phyloP scores from a whole-genome alignment of 2,329 filamentous ascomycete genomes.

The Karstenula rhodostoma region DNA sequence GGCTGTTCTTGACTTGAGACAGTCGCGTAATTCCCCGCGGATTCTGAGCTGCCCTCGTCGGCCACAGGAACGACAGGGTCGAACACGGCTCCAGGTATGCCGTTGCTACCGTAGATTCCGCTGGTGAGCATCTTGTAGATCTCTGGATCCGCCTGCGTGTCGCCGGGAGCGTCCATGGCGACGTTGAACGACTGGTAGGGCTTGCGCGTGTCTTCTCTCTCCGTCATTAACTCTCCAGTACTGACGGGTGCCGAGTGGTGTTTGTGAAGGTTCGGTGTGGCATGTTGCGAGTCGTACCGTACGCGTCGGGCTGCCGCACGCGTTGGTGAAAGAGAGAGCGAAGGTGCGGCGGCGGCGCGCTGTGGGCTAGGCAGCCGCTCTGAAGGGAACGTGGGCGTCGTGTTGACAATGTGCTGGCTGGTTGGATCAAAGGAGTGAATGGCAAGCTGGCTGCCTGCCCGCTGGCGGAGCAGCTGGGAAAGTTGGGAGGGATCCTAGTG shows the following conservation, averaged over 20 bases:
- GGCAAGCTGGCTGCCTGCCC: slow-evolving; percentile 34
- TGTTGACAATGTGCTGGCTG: slow-evolving; percentile 23
- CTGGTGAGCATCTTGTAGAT: slow-evolving; percentile 54
- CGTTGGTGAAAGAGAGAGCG: slow-evolving; percentile 20
- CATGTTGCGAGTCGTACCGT: slow-evolving; percentile 33
- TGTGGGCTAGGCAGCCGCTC: slow-evolving; percentile 14
- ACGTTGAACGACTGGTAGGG: slow-evolving; percentile 51
- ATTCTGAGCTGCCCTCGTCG: slow-evolving; percentile 24
- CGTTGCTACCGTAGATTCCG: slow-evolving; percentile 26
- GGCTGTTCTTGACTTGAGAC: slow-evolving; percentile 39
- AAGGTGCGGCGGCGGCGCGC: slow-evolving; percentile 22
- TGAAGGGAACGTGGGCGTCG: slow-evolving; percentile 19
- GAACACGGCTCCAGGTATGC: slow-evolving; percentile 18
- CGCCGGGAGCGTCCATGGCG: slow-evolving; percentile 48
- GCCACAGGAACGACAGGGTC: slow-evolving; percentile 24
- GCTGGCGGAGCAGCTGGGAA: slow-evolving; percentile 46
- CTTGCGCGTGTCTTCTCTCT: slow-evolving; percentile 28
- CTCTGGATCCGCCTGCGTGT: slow-evolving; percentile 59
- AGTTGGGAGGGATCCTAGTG: slow-evolving; percentile 49
- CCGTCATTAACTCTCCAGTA: slow-evolving; percentile 27
- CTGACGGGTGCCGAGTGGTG: slow-evolving; percentile 44
- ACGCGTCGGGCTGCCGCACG: slow-evolving; percentile 40
- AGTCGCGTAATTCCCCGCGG: slow-evolving; percentile 30
- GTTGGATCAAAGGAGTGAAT: slow-evolving; percentile 37
- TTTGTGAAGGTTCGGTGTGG: slow-evolving; percentile 37